Evolutionary conservation across 2,329 filamentous ascomycete species (phyloP).

Genomic region (Aotearoamyces nothofagi): DNA sequence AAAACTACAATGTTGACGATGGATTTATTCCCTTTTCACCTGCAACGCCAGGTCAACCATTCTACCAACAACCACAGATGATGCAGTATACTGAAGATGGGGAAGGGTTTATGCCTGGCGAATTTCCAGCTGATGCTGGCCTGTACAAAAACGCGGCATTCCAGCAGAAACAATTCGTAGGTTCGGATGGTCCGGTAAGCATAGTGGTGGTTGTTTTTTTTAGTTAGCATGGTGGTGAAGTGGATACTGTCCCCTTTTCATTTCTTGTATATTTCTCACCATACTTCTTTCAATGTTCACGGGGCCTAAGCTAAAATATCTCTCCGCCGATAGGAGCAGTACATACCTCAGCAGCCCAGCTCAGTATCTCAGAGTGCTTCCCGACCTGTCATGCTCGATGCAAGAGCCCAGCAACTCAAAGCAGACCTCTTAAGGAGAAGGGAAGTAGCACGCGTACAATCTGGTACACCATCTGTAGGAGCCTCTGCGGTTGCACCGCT

Average conservation of each 20-base stretch:
- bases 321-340: too few species aligned
- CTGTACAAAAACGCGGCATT: background rate
- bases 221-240: too few species aligned
- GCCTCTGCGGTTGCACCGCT: background rate
- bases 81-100: background rate
- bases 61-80: constrained; percentile 20
- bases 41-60: constrained; percentile 16
- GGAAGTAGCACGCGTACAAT: constrained; percentile 10
- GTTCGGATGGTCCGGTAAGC: background rate
- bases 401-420: constrained; percentile 18
- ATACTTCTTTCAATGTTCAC: background rate
- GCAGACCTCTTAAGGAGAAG: constrained; percentile 15
- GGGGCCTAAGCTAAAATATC: background rate
- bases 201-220: too few species aligned
- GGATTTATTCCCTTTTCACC: background rate
- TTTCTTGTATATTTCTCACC: background rate
- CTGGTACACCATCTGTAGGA: constrained; percentile 10
- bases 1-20: background rate
- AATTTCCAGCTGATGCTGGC: background rate
- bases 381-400: constrained; percentile 13
- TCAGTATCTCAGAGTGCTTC: constrained; percentile 13
- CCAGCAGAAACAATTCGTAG: background rate
- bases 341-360: constrained; percentile 10
- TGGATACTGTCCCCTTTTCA: background rate
- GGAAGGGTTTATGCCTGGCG: background rate